A percentile compares a stretch with the other conserved stretches of the same genome.
Evolutionary conservation across 2,329 filamentous ascomycete genomes (phyloP).

Genomic region (Remersonia thermophila): DNA sequence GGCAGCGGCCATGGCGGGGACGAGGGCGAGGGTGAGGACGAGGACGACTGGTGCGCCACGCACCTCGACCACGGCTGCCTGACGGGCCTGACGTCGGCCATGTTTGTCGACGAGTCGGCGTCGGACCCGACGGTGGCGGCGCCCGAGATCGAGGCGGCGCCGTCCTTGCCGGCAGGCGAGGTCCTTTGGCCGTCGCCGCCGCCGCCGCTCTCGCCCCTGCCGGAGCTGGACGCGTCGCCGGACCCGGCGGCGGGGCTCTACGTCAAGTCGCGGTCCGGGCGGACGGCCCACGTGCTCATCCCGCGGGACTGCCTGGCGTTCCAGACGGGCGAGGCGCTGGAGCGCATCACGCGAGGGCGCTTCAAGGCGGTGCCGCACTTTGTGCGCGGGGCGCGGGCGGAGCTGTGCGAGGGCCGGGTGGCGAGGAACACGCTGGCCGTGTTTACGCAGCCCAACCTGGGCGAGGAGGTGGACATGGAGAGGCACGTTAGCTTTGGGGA

Average conservation of each 20-base stretch:
- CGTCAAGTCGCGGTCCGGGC: constrained; percentile 73
- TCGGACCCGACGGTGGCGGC: constrained; percentile 18
- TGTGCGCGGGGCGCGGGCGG: constrained; percentile 61
- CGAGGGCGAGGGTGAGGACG: constrained; percentile 22
- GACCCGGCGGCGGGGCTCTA: constrained; percentile 84
- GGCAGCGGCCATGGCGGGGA: too few relatives aligned
- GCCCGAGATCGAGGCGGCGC: constrained; percentile 22
- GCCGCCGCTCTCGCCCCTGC: constrained; percentile 37
- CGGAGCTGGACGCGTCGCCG: constrained; percentile 63
- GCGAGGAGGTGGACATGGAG: constrained; percentile 60
- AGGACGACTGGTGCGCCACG: constrained; percentile 91
- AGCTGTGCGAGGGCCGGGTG: constrained; percentile 39
- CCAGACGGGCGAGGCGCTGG: constrained; percentile 85
- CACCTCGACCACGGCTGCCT: constrained; percentile 88
- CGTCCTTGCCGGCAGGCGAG: constrained; percentile 12
- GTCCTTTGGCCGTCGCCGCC: constrained; percentile 18
- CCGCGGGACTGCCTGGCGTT: constrained; percentile 87
- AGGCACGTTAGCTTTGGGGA: constrained; percentile 60
- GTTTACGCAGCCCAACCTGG: constrained; percentile 92
- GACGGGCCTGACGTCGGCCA: constrained; percentile 84
- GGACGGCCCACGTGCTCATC: constrained; percentile 83
- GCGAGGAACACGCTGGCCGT: constrained; percentile 85
- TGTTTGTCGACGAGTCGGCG: constrained; percentile 76
- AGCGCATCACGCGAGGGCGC: constrained; percentile 78
- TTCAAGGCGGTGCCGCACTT: constrained; percentile 96